Conservation (phyloP, 2,329 filamentous ascomycete species). For the Verticillium tricorpus region DNA sequence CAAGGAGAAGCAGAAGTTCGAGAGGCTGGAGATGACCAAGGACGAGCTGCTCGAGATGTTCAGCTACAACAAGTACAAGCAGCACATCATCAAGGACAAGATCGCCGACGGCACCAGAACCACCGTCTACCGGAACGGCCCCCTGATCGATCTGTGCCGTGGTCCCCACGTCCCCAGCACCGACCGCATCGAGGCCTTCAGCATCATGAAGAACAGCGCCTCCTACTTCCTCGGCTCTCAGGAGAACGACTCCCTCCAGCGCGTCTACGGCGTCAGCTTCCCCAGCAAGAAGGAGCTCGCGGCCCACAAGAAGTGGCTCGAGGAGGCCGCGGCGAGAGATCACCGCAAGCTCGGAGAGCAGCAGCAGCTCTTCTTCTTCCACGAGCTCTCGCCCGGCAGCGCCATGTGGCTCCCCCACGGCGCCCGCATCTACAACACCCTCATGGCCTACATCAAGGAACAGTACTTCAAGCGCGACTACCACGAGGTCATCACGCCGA, state of each 20-base stretch:
- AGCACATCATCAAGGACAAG: slow-evolving; percentile 93
- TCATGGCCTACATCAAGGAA: slow-evolving; percentile 74
- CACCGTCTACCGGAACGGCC: slow-evolving; percentile 92
- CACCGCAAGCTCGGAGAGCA: slow-evolving; percentile 91
- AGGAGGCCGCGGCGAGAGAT: slow-evolving; percentile 96
- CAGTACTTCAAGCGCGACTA: slow-evolving; percentile 94
- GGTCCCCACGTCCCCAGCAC: slow-evolving; percentile 85
- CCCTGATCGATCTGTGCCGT: slow-evolving; percentile 90
- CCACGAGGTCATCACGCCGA: slow-evolving; percentile 85
- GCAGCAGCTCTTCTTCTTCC: slow-evolving; percentile 97
- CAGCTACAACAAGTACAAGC: slow-evolving; percentile 96
- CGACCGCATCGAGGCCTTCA: slow-evolving; percentile 88
- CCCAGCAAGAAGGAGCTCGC: slow-evolving; percentile 94
- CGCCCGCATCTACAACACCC: slow-evolving; percentile 86
- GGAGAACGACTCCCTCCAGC: slow-evolving; percentile 89
- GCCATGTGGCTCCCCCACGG: slow-evolving; percentile 92
- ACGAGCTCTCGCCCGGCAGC: slow-evolving; percentile 87
- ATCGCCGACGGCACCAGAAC: slow-evolving; percentile 84
- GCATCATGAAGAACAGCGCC: slow-evolving; percentile 73
- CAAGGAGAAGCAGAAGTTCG: slow-evolving; percentile 95
- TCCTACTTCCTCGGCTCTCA: slow-evolving; percentile 95
- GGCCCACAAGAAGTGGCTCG: slow-evolving; percentile 90
- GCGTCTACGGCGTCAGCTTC: slow-evolving; percentile 93
- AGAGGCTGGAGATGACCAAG: slow-evolving; percentile 84
- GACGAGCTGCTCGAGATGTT: slow-evolving; percentile 76